Base-by-base conservation (phyloP, 495 filamentous ascomycete species). In the Choiromyces venosus region DNA sequence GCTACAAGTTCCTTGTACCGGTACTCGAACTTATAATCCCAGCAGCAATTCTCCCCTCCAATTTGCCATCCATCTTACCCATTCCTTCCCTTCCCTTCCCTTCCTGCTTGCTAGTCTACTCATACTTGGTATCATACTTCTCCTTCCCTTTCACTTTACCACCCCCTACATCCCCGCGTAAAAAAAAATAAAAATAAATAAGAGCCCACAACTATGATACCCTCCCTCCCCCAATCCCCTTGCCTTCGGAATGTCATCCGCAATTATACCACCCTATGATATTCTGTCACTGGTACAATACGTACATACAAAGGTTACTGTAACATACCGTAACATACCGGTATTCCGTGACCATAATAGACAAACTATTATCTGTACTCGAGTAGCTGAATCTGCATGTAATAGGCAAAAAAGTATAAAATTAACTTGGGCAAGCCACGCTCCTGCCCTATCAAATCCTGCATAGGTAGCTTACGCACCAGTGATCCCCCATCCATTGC, bases 361-460 rank as follows among this genome's bases (percentile, higher is more conserved):
- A 14, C 52, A 61, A 61, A 10, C 10, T 61, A 29, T 61, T 29
- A 61, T 61, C 44, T 25, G 21, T 25, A 9, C 52, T 29, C 52
- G n/a, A 61, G n/a, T 5, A 61, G 52, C 52, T 29, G 52, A 61
- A 61, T 29, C n/a, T 16, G 52, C 52, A 61, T 29, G 52, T 29
- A 61, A 61, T 61, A 6, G 52, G 52, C 52, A 61, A 61, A 29
- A 61, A n/a, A n/a, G n/a, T n/a, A 61, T 61, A 61, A 29, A 61
- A 25, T 61, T 61, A 12, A 29, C 52, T 29, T 61, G 52, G 21
- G 9, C 9, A 9, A 61, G 52, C 3, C 16, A 12, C 52, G 12
- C n/a, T 21, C 52, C 10, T 25, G n/a, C 9, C 52, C 52, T 61
- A 61, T 61, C n/a, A 29, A 29, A 29, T 61, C 25, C n/a, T 29